phyloP scores from a whole-genome alignment of 139 green algal genomes.

The Mesotaenium endlicherianum region DNA sequence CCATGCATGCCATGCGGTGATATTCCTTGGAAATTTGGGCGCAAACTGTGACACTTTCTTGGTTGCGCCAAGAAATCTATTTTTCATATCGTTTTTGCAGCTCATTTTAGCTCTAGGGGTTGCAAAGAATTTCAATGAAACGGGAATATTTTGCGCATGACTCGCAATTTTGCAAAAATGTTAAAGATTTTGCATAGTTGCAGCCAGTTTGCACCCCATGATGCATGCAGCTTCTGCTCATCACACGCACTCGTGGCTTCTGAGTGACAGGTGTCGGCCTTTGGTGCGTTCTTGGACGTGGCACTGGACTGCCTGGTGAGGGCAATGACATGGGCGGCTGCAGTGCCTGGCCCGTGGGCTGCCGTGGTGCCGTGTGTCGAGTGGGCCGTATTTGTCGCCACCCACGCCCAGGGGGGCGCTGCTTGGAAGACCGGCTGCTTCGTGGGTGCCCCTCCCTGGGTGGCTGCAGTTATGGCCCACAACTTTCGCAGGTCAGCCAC shows the following conservation, averaged over 20 bases:
- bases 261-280: conserved; percentile 11
- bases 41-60: too few species aligned
- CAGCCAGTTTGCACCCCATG: too few species aligned
- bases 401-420: conserved; percentile 11
- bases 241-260: background rate
- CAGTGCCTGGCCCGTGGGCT: background rate
- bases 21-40: too few species aligned
- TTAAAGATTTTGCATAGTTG: conserved; percentile 11
- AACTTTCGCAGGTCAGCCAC: conserved; percentile 7
- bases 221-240: too few species aligned
- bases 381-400: conserved; percentile 21
- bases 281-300: conserved; percentile 37
- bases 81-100: background rate
- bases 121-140: background rate
- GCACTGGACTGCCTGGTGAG: conserved; percentile 4
- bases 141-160: background rate
- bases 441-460: conserved; percentile 5
- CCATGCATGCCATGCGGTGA: too few species aligned
- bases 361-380: conserved; percentile 26
- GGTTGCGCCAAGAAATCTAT: too few species aligned
- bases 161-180: background rate
- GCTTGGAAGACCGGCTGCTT: conserved; percentile 36
- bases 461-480: background rate
- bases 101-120: too few species aligned
- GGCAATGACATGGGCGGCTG: background rate